phyloP scores from a whole-genome alignment of 2,329 filamentous ascomycete genomes.

The Xylariaceae sp. region DNA sequence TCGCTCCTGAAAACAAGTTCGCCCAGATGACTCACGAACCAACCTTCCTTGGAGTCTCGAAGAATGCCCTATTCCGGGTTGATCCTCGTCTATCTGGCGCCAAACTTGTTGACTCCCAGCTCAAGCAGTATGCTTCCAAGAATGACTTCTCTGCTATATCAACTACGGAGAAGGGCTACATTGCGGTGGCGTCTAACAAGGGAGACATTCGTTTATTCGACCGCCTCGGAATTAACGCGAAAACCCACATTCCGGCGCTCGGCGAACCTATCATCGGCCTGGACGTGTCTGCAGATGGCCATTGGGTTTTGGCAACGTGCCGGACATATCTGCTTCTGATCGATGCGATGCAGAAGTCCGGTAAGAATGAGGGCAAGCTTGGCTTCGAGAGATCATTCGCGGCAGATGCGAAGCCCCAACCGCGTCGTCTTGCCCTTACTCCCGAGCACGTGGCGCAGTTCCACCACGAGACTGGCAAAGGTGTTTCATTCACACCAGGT shows the following conservation, averaged over 20 bases:
- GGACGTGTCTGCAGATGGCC: slow-evolving; percentile 93
- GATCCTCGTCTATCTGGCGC: slow-evolving; percentile 89
- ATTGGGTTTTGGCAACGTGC: slow-evolving; percentile 94
- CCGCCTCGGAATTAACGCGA: slow-evolving; percentile 93
- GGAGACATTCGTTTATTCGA: slow-evolving; percentile 97
- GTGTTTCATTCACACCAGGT: slow-evolving; percentile 86
- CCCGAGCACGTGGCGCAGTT: slow-evolving; percentile 96
- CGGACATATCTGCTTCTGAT: slow-evolving; percentile 94
- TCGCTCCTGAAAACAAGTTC: slow-evolving; percentile 97
- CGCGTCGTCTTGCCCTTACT: slow-evolving; percentile 84
- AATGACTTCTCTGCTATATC: slow-evolving; percentile 96
- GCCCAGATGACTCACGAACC: slow-evolving; percentile 95
- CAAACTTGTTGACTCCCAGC: slow-evolving; percentile 89
- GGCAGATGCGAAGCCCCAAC: slow-evolving; percentile 92
- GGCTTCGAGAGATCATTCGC: slow-evolving; percentile 94
- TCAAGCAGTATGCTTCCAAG: slow-evolving; percentile 97
- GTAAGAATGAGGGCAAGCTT: slow-evolving; percentile 97
- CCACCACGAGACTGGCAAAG: slow-evolving; percentile 90
- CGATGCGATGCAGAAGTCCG: slow-evolving; percentile 86
- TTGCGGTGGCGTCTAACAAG: slow-evolving; percentile 97
- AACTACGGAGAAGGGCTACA: slow-evolving; percentile 95
- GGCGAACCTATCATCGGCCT: slow-evolving; percentile 94
- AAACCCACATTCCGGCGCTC: slow-evolving; percentile 94
- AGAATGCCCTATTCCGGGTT: slow-evolving; percentile 91
- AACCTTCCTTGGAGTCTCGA: slow-evolving; percentile 91